phyloP scores from a whole-genome alignment of 192 early-diverging fungal genomes.

The Entrophospora sp. region DNA sequence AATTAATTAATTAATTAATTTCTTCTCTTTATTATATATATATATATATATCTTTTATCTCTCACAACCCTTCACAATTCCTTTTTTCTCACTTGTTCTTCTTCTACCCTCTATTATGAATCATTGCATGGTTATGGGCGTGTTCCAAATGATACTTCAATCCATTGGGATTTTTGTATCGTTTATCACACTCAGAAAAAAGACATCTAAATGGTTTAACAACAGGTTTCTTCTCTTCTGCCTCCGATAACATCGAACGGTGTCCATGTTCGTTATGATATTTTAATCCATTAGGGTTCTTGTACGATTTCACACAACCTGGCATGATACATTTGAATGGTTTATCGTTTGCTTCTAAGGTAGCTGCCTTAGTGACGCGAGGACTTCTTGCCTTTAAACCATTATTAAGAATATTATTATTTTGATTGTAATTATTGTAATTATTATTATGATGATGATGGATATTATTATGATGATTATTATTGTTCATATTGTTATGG shows the following conservation, averaged over 20 bases:
- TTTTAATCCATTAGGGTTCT: conserved; percentile 96
- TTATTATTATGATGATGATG: not conserved
- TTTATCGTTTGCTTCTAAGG: conserved; percentile 44
- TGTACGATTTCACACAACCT: conserved; percentile 91
- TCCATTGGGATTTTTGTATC: conserved; percentile 96
- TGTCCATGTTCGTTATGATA: conserved; percentile 96
- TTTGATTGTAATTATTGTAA: too few species aligned
- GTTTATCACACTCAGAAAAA: conserved; percentile 77
- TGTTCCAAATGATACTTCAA: conserved; percentile 94
- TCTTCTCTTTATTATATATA: too few species aligned
- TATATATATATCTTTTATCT: too few species aligned
- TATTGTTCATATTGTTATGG: not conserved
- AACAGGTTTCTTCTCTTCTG: conserved; percentile 48
- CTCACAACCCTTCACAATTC: too few species aligned
- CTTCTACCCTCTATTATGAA: too few species aligned
- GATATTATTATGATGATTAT: not conserved
- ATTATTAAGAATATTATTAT: not conserved
- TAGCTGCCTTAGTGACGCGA: conserved; percentile 2
- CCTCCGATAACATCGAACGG: conserved; percentile 39
- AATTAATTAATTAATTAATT: too few species aligned
- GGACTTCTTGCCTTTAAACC: not conserved
- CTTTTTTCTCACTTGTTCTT: too few species aligned
- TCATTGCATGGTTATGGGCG: conserved; percentile 44
- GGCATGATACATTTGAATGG: conserved; percentile 75
- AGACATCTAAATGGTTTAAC: conserved; percentile 71